Percentiles rank a stretch among this genome's conserved stretches.
Evolutionary conservation across 1,139 yeast genomes (phyloP).

Genomic region (Kodamaea sp.): DNA sequence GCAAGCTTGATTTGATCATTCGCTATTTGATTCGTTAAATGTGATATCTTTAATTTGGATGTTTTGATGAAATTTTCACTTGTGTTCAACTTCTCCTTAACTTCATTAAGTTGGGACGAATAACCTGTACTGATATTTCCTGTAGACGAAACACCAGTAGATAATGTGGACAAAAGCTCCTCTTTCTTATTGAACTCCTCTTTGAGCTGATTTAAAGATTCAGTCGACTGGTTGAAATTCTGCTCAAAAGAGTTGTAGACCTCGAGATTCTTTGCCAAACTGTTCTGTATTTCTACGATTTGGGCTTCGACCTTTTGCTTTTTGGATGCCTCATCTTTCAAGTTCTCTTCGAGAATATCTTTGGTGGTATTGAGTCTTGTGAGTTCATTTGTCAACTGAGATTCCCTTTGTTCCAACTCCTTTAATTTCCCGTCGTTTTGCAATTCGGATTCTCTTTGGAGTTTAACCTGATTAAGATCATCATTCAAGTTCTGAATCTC

Average conservation of each 20-base stretch:
- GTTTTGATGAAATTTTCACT: conserved; percentile 62
- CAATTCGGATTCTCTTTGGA: conserved; percentile 58
- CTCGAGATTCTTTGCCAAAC: conserved; percentile 33
- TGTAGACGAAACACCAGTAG: conserved; percentile 87
- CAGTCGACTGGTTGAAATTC: conserved; percentile 46
- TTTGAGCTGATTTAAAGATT: conserved; percentile 45
- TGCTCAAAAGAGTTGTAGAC: conserved; percentile 29
- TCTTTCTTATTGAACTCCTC: conserved; percentile 62
- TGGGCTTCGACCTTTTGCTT: conserved; percentile 18
- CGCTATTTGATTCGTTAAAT: conserved; percentile 54
- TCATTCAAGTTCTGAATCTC: conserved; percentile 64
- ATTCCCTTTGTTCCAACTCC: conserved; percentile 60
- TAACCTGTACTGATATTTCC: conserved; percentile 75
- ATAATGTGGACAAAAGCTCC: conserved; percentile 76
- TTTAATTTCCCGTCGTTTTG: conserved; percentile 63
- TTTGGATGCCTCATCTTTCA: conserved; percentile 46
- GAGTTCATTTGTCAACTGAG: conserved; percentile 59
- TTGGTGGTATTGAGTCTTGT: conserved; percentile 68
- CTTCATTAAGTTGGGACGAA: conserved; percentile 67
- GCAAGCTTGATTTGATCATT: conserved; percentile 54
- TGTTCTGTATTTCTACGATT: conserved; percentile 17
- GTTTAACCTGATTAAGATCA: conserved; percentile 59
- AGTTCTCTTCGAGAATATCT: conserved; percentile 57
- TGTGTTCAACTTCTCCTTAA: conserved; percentile 57
- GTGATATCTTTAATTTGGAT: conserved; percentile 58